These are phyloP conservation scores for Fusarium guadeloupense DNA, from an alignment of 2,329 filamentous ascomycete genomes.

Conservation along the genomic window DNA sequence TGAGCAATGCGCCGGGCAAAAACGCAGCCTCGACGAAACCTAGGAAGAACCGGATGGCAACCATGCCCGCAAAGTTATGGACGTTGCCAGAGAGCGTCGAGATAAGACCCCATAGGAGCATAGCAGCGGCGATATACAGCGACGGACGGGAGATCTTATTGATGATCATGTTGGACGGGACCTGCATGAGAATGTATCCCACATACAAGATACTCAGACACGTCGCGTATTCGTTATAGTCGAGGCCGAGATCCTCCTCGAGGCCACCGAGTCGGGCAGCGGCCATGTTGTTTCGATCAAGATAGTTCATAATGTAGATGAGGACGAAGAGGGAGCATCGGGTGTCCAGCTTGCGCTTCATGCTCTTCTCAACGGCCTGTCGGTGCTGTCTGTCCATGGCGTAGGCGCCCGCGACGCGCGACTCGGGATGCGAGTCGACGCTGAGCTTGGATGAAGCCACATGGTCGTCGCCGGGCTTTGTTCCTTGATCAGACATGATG, in stretches of 20 bases:
- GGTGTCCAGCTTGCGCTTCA: slow-evolving; percentile 76
- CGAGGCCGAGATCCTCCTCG: slow-evolving; percentile 66
- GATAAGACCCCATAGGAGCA: slow-evolving; percentile 69
- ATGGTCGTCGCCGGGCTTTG: slow-evolving; percentile 28
- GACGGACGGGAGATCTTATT: slow-evolving; percentile 62
- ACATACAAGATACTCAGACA: slow-evolving; percentile 72
- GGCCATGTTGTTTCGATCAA: slow-evolving; percentile 74
- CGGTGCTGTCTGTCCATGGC: slow-evolving; percentile 59
- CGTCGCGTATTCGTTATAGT: slow-evolving; percentile 69
- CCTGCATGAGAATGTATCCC: slow-evolving; percentile 72
- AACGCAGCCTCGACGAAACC: slow-evolving; percentile 72
- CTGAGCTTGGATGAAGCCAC: slow-evolving; percentile 29
- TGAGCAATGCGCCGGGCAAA: slow-evolving; percentile 69
- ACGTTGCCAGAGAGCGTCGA: slow-evolving; percentile 65
- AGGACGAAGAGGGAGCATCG: slow-evolving; percentile 74
- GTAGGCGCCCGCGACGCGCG: slow-evolving; percentile 5
- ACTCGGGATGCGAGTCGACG: slow-evolving; percentile 26
- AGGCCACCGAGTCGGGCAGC: slow-evolving; percentile 72
- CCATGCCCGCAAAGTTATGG: slow-evolving; percentile 62
- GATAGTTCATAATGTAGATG: slow-evolving; percentile 80
- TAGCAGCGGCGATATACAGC: slow-evolving; percentile 61
- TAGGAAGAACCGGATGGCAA: slow-evolving; percentile 66
- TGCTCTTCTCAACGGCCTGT: slow-evolving; percentile 65
- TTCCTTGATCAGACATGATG: slow-evolving; percentile 9
- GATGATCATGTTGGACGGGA: slow-evolving; percentile 66